Evolutionary conservation across 164 flowering plant species (phyloP), one percentile per base, ranked within the genome.

Genomic region (Annona squamosa): DNA sequence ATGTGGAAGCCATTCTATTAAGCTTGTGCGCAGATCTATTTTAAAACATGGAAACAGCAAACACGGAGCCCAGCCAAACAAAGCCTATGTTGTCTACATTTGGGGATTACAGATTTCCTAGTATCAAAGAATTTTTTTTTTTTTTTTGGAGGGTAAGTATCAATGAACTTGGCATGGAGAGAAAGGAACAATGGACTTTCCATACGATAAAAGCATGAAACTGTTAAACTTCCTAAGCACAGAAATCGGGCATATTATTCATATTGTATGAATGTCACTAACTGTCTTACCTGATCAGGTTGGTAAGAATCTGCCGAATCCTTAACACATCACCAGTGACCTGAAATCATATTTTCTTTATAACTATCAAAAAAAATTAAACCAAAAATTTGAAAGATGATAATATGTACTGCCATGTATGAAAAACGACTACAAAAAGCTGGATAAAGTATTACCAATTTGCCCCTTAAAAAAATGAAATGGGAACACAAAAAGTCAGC

Each of bases 231-330:
- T 63, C 1, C 26, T 5, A 37, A 37, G 67, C 43, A 64, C 10
- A 64, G 37, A 19, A 16, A 26, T 37, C 13, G 13, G 7, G 59
- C 4, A 37, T 10, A 64, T 64, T 41, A 19, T 26, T 43, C 26
- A 64, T 19, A 26, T 26, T 26, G 67, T 4, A 3, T 41, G 37
- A 66, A n/a, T n/a, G 44, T 17, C 47, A 5, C 45, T 47, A 48
- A 70, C 37, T 73, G 19, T 26, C 73, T 44, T 86, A 93, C 99
- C 98, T 95, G 86, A 95, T 84, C 89, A 95, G 83, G 78, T 95
- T 95, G 45, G 99, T 95, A 70, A 95, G 93, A 78, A 95, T 95
- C 83, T 95, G 99, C 48, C 99, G 90, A 80, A 95, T 91, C 79
- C 99, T 85, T 65, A 95, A 84, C 69, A 95, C 99, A 83, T 95